Evolutionary conservation across 805 yeast species (phyloP).

Genomic region (Barnettozyma populi): DNA sequence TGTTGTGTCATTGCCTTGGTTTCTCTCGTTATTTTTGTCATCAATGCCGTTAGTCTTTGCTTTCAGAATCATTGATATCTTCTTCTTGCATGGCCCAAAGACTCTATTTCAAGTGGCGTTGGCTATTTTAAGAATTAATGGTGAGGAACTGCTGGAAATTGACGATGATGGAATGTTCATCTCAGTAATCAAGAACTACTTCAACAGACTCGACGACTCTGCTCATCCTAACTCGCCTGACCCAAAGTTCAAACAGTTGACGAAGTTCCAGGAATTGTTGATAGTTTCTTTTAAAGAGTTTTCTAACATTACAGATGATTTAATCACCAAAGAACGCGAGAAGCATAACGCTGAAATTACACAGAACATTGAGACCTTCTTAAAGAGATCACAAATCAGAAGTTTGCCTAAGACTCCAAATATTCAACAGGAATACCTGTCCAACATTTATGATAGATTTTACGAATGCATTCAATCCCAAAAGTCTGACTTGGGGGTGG

Average conservation of each 20-base stretch:
- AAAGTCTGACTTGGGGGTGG: slow-evolving; percentile 47
- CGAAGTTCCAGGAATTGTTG: slow-evolving; percentile 83
- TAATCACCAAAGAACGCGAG: slow-evolving; percentile 62
- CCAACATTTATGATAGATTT: slow-evolving; percentile 78
- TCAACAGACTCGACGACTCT: slow-evolving; percentile 66
- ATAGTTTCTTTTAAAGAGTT: slow-evolving; percentile 93
- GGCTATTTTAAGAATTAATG: slow-evolving; percentile 84
- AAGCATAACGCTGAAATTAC: slow-evolving; percentile 72
- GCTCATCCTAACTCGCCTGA: slow-evolving; percentile 71
- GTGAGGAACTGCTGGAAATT: slow-evolving; percentile 71
- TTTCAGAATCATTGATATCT: slow-evolving; percentile 82
- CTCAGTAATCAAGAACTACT: slow-evolving; percentile 77
- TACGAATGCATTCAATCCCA: slow-evolving; percentile 70
- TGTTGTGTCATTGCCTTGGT: slow-evolving; percentile 95
- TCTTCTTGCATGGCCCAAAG: slow-evolving; percentile 84
- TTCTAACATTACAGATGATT: slow-evolving; percentile 67
- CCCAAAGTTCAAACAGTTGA: slow-evolving; percentile 57
- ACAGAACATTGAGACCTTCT: slow-evolving; percentile 83
- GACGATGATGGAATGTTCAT: slow-evolving; percentile 93
- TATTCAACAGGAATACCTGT: slow-evolving; percentile 50
- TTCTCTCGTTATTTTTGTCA: slow-evolving; percentile 79
- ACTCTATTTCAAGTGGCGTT: slow-evolving; percentile 89
- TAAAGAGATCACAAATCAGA: slow-evolving; percentile 85
- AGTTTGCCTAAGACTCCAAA: slow-evolving; percentile 73
- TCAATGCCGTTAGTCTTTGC: slow-evolving; percentile 95